Percentiles rank a stretch among this genome's conserved stretches.
phyloP scores from a whole-genome alignment of 306 rosid genomes.

The Rubus idaeus region DNA sequence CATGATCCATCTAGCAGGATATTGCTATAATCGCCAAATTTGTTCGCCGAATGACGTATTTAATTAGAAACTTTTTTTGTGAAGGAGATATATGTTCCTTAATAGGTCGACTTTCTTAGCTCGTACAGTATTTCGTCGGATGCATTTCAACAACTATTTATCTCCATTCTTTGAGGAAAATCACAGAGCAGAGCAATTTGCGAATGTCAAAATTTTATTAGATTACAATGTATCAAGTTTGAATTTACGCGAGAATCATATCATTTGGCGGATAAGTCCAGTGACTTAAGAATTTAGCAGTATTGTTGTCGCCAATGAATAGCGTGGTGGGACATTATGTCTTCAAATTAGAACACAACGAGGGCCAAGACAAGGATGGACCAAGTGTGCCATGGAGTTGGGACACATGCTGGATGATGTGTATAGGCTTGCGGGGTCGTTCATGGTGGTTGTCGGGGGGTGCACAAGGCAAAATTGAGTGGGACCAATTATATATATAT shows the following conservation, averaged over 20 bases:
- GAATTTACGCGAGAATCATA: too few relatives aligned
- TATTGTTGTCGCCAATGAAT: conserved; percentile 44
- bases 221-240: too few relatives aligned
- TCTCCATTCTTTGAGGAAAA: not conserved
- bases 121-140: not conserved
- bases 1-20: not conserved
- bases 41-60: not conserved
- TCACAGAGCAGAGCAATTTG: not conserved
- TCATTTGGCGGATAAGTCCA: not conserved
- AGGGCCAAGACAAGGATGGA: conserved; percentile 36
- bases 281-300: not conserved
- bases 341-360: conserved; percentile 30
- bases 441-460: conserved; percentile 73
- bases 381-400: conserved; percentile 55
- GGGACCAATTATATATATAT: conserved; percentile 54
- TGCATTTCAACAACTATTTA: not conserved
- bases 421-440: conserved; percentile 48
- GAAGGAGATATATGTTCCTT: not conserved
- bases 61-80: not conserved
- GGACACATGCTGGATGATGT: conserved; percentile 74
- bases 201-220: too few relatives aligned
- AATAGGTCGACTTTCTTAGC: not conserved
- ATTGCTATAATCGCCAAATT: not conserved
- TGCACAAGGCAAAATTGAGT: conserved; percentile 43
- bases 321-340: conserved; percentile 60